A percentile compares a stretch with the other conserved stretches of the same genome.
phyloP scores from a whole-genome alignment of 2,329 filamentous ascomycete species.

The Alternaria alternata region DNA sequence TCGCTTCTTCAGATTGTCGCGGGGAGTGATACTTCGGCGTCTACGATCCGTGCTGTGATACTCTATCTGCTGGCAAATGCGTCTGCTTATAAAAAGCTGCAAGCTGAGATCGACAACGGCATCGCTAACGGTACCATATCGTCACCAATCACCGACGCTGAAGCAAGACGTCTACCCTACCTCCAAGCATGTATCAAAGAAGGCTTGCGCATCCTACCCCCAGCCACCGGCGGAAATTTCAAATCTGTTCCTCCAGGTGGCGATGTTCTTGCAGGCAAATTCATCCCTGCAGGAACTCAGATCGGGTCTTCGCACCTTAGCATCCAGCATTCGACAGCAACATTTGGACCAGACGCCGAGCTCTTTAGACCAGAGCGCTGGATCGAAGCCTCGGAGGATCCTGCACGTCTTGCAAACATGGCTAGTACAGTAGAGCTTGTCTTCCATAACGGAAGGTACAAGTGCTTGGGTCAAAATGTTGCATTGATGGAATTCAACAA shows the following conservation, averaged over 20 bases:
- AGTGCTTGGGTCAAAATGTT: conserved; percentile 37
- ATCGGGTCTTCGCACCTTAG: conserved; percentile 17
- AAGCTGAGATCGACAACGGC: conserved; percentile 54
- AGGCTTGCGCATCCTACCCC: conserved; percentile 38
- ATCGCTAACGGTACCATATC: conserved; percentile 50
- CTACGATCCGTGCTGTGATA: conserved; percentile 60
- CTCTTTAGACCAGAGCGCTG: conserved; percentile 32
- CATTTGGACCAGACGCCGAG: conserved; percentile 30
- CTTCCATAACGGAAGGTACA: conserved; percentile 39
- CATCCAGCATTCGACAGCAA: conserved; percentile 22
- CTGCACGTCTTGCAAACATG: conserved; percentile 40
- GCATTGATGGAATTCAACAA: conserved; percentile 46
- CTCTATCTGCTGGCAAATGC: conserved; percentile 61
- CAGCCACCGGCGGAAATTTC: conserved; percentile 40
- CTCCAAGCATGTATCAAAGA: conserved; percentile 44
- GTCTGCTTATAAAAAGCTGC: conserved; percentile 53
- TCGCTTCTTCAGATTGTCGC: conserved; percentile 59
- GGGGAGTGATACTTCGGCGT: conserved; percentile 65
- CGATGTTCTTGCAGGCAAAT: conserved; percentile 27
- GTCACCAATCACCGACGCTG: conserved; percentile 45
- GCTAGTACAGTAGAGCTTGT: conserved; percentile 27
- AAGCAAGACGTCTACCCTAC: conserved; percentile 34
- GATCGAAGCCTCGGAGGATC: conserved; percentile 33
- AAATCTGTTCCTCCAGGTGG: conserved; percentile 42
- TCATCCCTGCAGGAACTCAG: conserved; percentile 35